Base-by-base conservation (phyloP, 345 rosid genomes). In the Turnera subulata region DNA sequence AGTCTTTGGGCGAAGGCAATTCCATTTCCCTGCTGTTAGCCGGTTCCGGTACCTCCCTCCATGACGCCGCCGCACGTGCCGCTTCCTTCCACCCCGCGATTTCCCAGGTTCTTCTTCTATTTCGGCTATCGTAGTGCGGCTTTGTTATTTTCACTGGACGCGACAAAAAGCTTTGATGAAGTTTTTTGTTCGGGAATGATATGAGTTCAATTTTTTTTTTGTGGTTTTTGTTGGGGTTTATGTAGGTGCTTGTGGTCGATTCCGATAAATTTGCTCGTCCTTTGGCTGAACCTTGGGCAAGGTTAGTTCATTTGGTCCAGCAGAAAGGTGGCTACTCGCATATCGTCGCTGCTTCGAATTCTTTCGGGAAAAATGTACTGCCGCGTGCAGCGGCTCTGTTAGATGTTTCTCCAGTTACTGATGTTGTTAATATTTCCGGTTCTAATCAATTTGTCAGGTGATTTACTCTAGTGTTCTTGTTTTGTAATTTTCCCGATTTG, bases 371-470 rank as follows among this genome's bases (percentile, higher is more conserved):
- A 70, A 89, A 89, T 58, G 22, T 85, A 35, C 65, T 89, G 33
- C 97, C 99, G 1, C 94, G 99, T 63, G 89, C 88, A 0, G 97
- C 99, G 57, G 90, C 99, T 59, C 78, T 89, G 52, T 76, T 89
- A 58, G 97, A 89, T 70, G 92, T 93, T 68, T 89, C 92, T 74
- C 99, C 96, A 13, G 62, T 85, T 69, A 93, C 99, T 55, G 97
- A 93, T 81, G 95, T 93, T 63, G 70, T 79, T 76, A 77, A 67
- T 70, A 75, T 93, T 57, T 75, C 77, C 57, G 80, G 76, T 37
- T 68, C 95, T 46, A 37, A 49, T 60, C 86, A 78, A 52, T 93
- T 93, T 74, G 74, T 82, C 71, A 85, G 99, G 99, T 89, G 62
- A 53, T 29, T 29, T 8, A 4, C 8, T 29, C 8, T 53, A 46